These are phyloP conservation scores for Schwanniomyces polymorphus DNA, from an alignment of 805 yeast genomes.

Conservation along the genomic window DNA sequence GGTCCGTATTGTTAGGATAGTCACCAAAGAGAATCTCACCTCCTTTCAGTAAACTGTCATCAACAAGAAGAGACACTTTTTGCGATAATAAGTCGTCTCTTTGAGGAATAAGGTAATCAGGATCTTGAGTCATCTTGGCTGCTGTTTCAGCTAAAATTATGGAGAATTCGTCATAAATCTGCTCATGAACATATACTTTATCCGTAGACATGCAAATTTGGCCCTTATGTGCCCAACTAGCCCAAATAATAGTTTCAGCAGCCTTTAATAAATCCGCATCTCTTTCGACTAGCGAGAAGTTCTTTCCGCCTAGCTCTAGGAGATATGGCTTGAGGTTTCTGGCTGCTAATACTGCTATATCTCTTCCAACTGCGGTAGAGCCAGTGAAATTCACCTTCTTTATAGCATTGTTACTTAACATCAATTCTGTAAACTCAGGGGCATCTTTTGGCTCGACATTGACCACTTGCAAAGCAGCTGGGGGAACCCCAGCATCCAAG, in stretches of 20 bases:
- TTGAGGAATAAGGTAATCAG: constrained; percentile 24
- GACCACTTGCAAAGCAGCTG: constrained; percentile 32
- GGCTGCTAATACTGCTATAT: constrained; percentile 37
- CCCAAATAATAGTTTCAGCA: constrained; percentile 23
- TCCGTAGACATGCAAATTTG: constrained; percentile 52
- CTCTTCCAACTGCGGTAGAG: constrained; percentile 38
- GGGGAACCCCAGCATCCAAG: constrained; percentile 40
- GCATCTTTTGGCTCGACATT: constrained; percentile 27
- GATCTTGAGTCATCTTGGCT: constrained; percentile 9
- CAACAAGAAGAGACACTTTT: constrained; percentile 22
- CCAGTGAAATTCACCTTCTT: constrained; percentile 48
- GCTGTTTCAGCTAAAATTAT: constrained; percentile 16
- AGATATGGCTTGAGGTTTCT: constrained; percentile 38
- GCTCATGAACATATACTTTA: constrained; percentile 32
- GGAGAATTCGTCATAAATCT: constrained; percentile 28
- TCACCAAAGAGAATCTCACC: constrained; percentile 30
- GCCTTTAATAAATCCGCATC: constrained; percentile 36
- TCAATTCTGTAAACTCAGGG: constrained; percentile 16
- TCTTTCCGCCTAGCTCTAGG: constrained; percentile 49
- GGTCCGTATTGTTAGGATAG: constrained; percentile 1
- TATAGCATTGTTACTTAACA: constrained; percentile 26
- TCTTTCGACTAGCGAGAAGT: constrained; percentile 29
- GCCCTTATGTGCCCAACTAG: constrained; percentile 45
- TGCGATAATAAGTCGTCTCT: constrained; percentile 24
- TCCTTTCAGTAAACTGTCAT: constrained; percentile 39